Evolutionary conservation across 2,329 filamentous ascomycete species (phyloP), one percentile per base, ranked within the genome.

Genomic region (Geosmithia putterillii): DNA sequence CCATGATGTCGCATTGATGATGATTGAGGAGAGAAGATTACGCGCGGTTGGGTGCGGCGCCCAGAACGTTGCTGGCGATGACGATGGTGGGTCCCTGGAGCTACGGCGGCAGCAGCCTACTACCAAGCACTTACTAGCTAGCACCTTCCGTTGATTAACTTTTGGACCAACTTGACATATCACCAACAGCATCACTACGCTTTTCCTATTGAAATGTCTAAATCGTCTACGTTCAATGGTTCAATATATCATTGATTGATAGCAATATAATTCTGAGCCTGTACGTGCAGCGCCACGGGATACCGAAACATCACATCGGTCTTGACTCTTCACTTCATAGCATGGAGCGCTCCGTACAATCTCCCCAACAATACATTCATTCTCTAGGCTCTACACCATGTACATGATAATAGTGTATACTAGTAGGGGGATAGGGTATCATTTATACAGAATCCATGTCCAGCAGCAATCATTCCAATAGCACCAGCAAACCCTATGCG

Each of bases 1-100:
- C 51, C 52, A 54, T 54, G 23, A 40, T 50, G 48, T 45, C 42
- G 50, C 46, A 48, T 52, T 38, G 45, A 28, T 40, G 25, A 22
- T 25, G 36, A 18, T 17, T 36, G 25, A 19, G 9, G 40, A 21
- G 40, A 10, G 40, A 17, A 17, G 40, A 34, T 7, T 17, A 19
- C 10, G 22, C 21, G 40, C 15, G 39, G 41, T 34, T 34, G 8
- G 8, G n/a, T 32, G 28, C 28, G 10, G 28, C 28, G 4, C 28
- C 25, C 10, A 22, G 37, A 22, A 18, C 15, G 28, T 32, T 9
- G 28, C 10, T 9, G 17, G 43, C 45, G 42, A 47, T 47, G 45
- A 47, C 45, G 45, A 47, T 41, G 39, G 43, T 42, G 40, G 40
- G 40, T 42, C 40, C 39, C 20, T 41, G 25, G 28, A 32, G 28